Base-by-base conservation (phyloP, 345 rosid species). In the Lepidium aucheri region DNA sequence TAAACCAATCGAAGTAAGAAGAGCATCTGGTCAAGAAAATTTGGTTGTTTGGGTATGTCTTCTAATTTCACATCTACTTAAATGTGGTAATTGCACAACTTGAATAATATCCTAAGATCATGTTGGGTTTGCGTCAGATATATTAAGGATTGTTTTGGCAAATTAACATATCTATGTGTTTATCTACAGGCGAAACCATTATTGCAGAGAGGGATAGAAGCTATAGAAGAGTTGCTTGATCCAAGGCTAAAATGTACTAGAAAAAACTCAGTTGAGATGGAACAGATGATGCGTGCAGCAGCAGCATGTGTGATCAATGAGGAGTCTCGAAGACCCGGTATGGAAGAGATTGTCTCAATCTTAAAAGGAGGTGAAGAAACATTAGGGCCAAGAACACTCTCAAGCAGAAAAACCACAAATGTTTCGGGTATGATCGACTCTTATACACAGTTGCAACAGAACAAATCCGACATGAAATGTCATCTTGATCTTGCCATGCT, bases 401-500 rank as follows among this genome's bases (percentile, higher is more conserved):
- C 80, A 5, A 78, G 71, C 38, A 61, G 74, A 74, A 85, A 83
- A 82, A 87, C 68, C 32, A 70, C 81, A 17, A 84, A 73, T 72
- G 60, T 80, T 77, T 78, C 86, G 0, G 85, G 95, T 39, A 83
- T 84, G 22, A 75, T 85, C 5, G 95, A 91, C 55, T 66, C 88
- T 66, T 87, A 79, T 60, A 70, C 84, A 53, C 92, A 83, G 34
- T 36, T 85, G 58, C 97, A 88, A 35, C 89, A 74, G 50, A 82
- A 89, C 2, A 90, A 85, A 65, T 86, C 78, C 3, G 99, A 94
- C 84, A 85, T 88, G 91, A 90, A 76, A 34, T 79, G 87, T 73
- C 99, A 94, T 78, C 78, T 94, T 54, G 97, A 93, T 63, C 73
- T 94, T 64, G 97, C 97, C 8, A 90, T 94, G 96, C 76, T 86